Evolutionary conservation across 148 eudicot genomes (phyloP).

Genomic region (Vaccinium darrowii): DNA sequence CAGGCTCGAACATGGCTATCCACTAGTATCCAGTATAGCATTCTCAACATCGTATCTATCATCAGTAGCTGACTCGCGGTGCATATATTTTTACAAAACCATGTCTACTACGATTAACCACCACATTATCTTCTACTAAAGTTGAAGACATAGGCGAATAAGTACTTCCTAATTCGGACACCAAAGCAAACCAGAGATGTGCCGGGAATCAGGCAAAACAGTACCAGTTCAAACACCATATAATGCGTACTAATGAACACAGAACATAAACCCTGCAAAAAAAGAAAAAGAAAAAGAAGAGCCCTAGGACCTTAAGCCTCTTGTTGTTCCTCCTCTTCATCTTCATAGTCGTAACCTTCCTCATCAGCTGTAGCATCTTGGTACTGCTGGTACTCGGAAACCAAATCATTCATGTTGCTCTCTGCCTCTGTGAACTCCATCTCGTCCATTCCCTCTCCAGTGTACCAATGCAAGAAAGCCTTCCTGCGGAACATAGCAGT

Average conservation of each 20-base stretch:
- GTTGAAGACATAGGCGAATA: no score
- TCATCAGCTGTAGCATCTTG: conserved; percentile 54
- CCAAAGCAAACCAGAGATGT: neutral
- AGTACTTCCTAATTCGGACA: neutral
- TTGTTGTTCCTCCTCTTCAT: conserved; percentile 34
- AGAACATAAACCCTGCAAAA: neutral
- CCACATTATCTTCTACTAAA: neutral
- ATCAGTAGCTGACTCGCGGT: no score
- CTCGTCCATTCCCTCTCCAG: conserved; percentile 48
- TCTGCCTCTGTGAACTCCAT: conserved; percentile 35
- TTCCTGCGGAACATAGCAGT: conserved; percentile 49
- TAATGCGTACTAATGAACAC: neutral
- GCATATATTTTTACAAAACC: neutral
- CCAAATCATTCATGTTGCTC: conserved; percentile 36
- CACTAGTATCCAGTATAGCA: neutral
- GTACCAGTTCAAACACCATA: neutral
- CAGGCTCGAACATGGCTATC: no score
- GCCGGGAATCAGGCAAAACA: neutral
- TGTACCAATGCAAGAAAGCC: conserved; percentile 54
- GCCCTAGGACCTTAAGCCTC: conserved; percentile 21
- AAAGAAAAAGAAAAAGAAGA: neutral
- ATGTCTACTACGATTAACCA: neutral
- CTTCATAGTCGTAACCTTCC: conserved; percentile 44
- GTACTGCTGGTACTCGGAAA: conserved; percentile 51
- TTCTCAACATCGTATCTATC: no score